Conservation (phyloP, 139 green algal species). For the Picochlorum sp. region DNA sequence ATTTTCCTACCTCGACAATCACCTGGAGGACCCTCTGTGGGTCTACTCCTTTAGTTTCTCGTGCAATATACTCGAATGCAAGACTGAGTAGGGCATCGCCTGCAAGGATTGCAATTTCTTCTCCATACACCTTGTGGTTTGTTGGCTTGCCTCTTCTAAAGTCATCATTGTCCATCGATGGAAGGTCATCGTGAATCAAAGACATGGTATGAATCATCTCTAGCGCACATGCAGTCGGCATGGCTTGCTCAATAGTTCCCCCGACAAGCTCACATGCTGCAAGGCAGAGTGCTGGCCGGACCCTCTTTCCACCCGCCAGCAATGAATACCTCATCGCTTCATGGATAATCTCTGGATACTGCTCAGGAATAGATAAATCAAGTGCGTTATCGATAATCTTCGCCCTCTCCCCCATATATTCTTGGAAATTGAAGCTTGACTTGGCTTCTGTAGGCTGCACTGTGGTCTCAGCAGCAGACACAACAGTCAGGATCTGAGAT, state of each 20-base stretch:
- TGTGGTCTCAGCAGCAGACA: not conserved
- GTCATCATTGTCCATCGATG: constrained; percentile 98
- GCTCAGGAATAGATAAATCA: constrained; percentile 61
- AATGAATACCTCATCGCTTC: constrained; percentile 95
- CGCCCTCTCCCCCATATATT: constrained; percentile 72
- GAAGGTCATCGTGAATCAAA: constrained; percentile 76
- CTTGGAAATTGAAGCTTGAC: constrained; percentile 66
- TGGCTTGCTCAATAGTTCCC: constrained; percentile 56
- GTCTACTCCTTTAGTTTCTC: constrained; percentile 70
- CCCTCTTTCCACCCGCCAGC: constrained; percentile 90
- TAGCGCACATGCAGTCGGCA: constrained; percentile 92
- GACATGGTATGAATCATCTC: constrained; percentile 99
- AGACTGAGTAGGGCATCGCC: constrained; percentile 91
- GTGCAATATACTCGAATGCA: constrained; percentile 93
- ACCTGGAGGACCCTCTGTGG: constrained; percentile 79
- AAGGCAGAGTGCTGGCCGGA: constrained; percentile 87
- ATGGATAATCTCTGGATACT: constrained; percentile 82
- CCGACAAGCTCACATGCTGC: constrained; percentile 93
- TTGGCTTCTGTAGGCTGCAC: not conserved
- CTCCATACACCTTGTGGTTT: constrained; percentile 95
- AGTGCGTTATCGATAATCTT: constrained; percentile 69
- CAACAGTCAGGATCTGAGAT: not conserved
- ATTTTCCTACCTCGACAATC: constrained; percentile 75
- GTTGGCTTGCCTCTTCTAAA: constrained; percentile 88
- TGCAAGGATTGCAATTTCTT: constrained; percentile 95